Evolutionary conservation across 495 filamentous ascomycete genomes (phyloP).

Genomic region (Aspergillus diversus): DNA sequence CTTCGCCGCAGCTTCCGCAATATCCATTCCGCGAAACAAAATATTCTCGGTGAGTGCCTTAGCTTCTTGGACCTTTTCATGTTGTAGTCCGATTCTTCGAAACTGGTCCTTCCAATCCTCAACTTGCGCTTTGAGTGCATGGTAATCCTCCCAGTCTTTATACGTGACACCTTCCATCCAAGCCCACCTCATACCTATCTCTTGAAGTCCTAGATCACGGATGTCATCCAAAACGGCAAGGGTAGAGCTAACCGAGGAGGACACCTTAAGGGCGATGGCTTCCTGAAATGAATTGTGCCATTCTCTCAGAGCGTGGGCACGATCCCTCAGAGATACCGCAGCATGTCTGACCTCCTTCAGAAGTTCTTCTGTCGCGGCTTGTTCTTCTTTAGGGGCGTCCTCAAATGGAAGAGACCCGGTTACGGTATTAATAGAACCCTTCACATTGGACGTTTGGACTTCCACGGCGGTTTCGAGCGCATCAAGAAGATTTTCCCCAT

Average conservation of each 20-base stretch:
- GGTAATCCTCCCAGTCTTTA: slow-evolving; percentile 93
- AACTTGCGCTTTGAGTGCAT: slow-evolving; percentile 79
- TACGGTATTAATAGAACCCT: slow-evolving; percentile 64
- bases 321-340: slow-evolving; percentile 76
- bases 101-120: slow-evolving; percentile 86
- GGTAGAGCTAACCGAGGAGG: slow-evolving; percentile 76
- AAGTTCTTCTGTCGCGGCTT: slow-evolving; percentile 66
- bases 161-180: slow-evolving; percentile 95
- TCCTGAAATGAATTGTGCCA: slow-evolving; percentile 78
- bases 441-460: slow-evolving; percentile 65
- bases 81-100: slow-evolving; percentile 67
- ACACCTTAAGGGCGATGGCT: slow-evolving; percentile 69
- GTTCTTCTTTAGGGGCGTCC: slow-evolving; percentile 53
- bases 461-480: slow-evolving; percentile 69
- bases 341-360: slow-evolving; percentile 66
- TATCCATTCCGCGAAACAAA: slow-evolving; percentile 74
- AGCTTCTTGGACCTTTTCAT: slow-evolving; percentile 72
- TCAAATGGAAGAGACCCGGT: slow-evolving; percentile 59
- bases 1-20: slow-evolving; percentile 78
- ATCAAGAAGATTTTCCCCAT: slow-evolving; percentile 67
- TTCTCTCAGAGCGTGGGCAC: slow-evolving; percentile 76
- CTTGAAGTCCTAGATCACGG: slow-evolving; percentile 85
- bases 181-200: slow-evolving; percentile 97
- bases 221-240: slow-evolving; percentile 82
- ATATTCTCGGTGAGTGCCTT: slow-evolving; percentile 68